Base-by-base conservation (phyloP, 192 early-diverging fungal genomes). In the Haplosporangium gracile region DNA sequence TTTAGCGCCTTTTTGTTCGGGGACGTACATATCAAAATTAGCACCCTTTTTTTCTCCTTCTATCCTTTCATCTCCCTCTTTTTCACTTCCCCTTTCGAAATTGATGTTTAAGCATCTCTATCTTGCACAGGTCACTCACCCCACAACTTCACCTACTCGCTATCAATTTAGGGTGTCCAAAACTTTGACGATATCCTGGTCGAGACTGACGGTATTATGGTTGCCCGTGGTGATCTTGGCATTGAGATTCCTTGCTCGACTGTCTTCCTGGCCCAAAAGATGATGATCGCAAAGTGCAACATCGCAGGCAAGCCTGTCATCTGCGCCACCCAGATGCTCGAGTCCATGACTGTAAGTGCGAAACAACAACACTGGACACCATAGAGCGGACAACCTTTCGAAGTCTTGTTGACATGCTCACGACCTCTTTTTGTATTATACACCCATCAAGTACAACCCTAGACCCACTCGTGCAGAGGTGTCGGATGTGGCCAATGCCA, bases 231-330 rank as follows among this genome's bases (percentile, higher is more conserved):
- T 81, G 97, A 97, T 86, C 89, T 99, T 70, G 97, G 97, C 68
- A 96, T 97, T 40, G 97, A 99, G 89, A 97, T 97, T 73, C 97
- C 97, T 29, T 94, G 96, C n/a, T 96, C 97, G 78, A 91, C 95
- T 82, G 96, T 96, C 38, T 96, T 96, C 80, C 89, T 96, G 63
- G 95, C 91, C 76, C 97, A 98, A 86, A 98, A 98, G 92, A 97
- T 97, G 96, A 97, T 98, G 93, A 98, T 95, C 63, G 95, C 97
- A 81, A 98, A 99, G 89, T 97, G 97, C 90, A 99, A 98, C 87
- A 87, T 96, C 73, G 96, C 95, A 26, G 97, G 97, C 68, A 98
- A 97, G 90, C 97, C 96, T 43, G 97, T 97, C 57, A 94, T 97
- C 69, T 96, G 95, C 79, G 97, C 97, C 43, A 98, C 97, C 60